Evolutionary conservation across 1,284 basidiomycete species (phyloP).

Genomic region (Rhodotorula glutinis): DNA sequence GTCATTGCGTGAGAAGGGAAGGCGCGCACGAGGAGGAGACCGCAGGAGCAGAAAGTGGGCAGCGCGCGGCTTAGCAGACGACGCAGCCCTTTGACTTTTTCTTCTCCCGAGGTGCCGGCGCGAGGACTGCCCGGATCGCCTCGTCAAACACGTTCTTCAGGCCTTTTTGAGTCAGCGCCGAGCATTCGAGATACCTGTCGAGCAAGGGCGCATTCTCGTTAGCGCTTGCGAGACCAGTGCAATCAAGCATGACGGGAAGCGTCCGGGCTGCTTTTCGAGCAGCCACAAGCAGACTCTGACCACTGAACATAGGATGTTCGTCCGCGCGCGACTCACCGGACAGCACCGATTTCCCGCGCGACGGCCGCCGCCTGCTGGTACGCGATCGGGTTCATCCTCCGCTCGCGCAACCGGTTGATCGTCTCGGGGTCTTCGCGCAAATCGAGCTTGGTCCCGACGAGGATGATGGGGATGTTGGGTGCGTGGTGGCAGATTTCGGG

Average conservation of each 20-base stretch:
- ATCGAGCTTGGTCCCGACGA: constrained; percentile 98
- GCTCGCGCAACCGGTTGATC: constrained; percentile 86
- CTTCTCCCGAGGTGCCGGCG: constrained; percentile 48
- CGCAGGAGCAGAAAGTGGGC: neutral
- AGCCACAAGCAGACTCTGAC: neutral
- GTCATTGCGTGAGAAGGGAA: no score
- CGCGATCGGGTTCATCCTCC: constrained; percentile 89
- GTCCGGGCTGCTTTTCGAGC: neutral
- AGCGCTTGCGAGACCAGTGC: neutral
- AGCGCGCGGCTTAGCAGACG: constrained; percentile 43
- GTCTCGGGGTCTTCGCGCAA: constrained; percentile 89
- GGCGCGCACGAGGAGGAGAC: neutral
- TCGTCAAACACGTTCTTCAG: constrained; percentile 96
- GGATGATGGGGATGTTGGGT: constrained; percentile 82
- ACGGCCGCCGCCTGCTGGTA: constrained; percentile 87
- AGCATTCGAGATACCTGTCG: constrained; percentile 88
- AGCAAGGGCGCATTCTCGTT: neutral
- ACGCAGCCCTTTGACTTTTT: constrained; percentile 50
- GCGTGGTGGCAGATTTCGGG: constrained; percentile 97
- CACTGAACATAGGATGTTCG: no score
- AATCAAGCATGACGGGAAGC: neutral
- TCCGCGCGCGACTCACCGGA: constrained; percentile 50
- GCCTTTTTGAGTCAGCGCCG: constrained; percentile 95
- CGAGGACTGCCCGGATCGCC: constrained; percentile 67
- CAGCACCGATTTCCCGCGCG: constrained; percentile 89